Evolutionary conservation across 208 protist species (phyloP), one percentile per base, ranked within the genome.

Genomic region (Trypanosoma cruzi): DNA sequence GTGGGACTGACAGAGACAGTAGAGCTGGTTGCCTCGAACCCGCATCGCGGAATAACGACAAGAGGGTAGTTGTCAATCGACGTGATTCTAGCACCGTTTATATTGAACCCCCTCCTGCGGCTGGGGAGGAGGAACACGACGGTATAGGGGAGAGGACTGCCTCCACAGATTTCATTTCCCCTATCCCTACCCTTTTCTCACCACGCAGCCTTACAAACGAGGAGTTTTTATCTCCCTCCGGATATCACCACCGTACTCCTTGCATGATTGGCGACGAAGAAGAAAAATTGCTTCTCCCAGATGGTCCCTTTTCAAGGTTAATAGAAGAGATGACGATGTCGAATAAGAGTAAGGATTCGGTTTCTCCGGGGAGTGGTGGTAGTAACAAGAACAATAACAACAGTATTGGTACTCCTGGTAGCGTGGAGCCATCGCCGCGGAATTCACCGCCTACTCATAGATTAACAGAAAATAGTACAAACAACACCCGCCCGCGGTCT

Each of bases 231-330:
- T 87, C 86, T 28, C 85, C 85, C 13, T 55, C 65, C 31, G 88
- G 82, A 71, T 84, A 81, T 40, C 89, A 95, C 55, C 84, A 91
- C 61, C 89, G 89, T 64, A 95, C 89, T 14, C 84, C 89, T 13
- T 85, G 80, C 61, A 88, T 95, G 68, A 70, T 89, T 26, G 89
- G 82, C 18, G 82, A 81, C 29, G 86, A 95, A 40, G 86, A 90
- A 32, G 78, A 82, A 11, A 2, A 69, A 50, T 7, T 68, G 49
- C 16, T 73, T 68, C 32, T 64, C 61, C 14, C n/a, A 40, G 56
- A 54, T 22, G 46, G 54, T 56, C 40, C 13, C 34, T 42, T 36
- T 31, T 77, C 60, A 4, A 29, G 29, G 18, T 32, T 32, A 29
- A 53, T 0, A 56, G 71, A 73, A 14, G 67, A 59, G 7, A 10